Evolutionary conservation across 495 filamentous ascomycete species (phyloP).

Genomic region (Neurospora discreta): DNA sequence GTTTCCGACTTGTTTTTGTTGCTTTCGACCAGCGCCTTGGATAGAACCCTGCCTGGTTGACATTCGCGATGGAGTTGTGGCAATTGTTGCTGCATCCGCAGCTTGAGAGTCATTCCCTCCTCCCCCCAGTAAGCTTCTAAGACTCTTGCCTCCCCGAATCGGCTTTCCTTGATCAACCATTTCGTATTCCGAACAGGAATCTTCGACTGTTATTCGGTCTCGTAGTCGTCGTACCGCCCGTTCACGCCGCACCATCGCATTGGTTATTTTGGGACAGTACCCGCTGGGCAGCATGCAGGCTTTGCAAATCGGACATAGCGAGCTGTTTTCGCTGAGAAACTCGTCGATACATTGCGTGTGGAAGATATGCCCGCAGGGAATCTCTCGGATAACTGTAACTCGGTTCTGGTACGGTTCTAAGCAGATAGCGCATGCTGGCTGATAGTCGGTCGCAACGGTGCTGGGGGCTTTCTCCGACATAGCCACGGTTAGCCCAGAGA

Average conservation of each 20-base stretch:
- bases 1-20: neutral
- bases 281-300: constrained; percentile 55
- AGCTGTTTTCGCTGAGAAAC: constrained; percentile 58
- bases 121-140: constrained; percentile 4
- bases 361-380: constrained; percentile 79
- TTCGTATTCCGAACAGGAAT: constrained; percentile 1
- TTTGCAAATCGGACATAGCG: constrained; percentile 84
- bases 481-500: constrained; percentile 5
- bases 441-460: constrained; percentile 39
- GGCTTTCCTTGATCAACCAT: constrained; percentile 1
- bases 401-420: constrained; percentile 65
- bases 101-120: neutral
- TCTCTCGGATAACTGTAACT: constrained; percentile 61
- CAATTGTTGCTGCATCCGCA: constrained; percentile 6
- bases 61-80: neutral
- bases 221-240: constrained; percentile 39
- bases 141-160: constrained; percentile 8
- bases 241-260: constrained; percentile 70
- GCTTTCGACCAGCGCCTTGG: neutral
- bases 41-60: neutral
- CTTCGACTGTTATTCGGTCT: constrained; percentile 13
- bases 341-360: constrained; percentile 81
- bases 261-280: constrained; percentile 64
- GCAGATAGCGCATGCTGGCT: constrained; percentile 76
- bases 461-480: constrained; percentile 6